Evolutionary conservation across 2,329 filamentous ascomycete genomes (phyloP), one percentile per base, ranked within the genome.

Genomic region (Sporothrix sp.): DNA sequence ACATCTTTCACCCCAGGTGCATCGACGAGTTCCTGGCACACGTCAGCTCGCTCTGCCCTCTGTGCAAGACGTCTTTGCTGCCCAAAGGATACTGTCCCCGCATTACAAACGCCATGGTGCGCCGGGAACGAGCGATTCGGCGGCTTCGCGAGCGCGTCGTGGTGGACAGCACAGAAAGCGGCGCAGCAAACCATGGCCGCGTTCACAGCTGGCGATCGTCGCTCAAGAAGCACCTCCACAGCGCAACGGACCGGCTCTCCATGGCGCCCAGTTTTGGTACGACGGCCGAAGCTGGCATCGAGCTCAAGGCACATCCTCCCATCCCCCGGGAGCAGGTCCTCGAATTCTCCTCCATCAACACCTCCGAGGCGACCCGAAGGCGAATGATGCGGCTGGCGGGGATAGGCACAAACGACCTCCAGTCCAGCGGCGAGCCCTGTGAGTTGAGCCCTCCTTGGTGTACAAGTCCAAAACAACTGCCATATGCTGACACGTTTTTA

Each of bases 1-100:
- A 98, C 63, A 91, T 97, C 51, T 98, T 90, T 66, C 91, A 98
- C 58, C 84, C 87, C 0, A 84, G 86, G 57, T 98, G 93, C 61
- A 90, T 97, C 56, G 90, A 97, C 61, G 78, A 82, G 20, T 95
- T 93, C 60, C 72, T 97, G 11, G 74, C 76, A 38, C 75, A 81
- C 50, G 84, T 84, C 62, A 94, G 86, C 62, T 94, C 87, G 16
- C 73, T 96, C 2, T 98, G 93, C 61, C 91, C 93, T 1, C 72
- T 95, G 59, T 98, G 93, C 72, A 96, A 95, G 65, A 79, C 83
- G 54, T 86, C 79, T 45, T 87, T 90, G 60, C 68, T 96, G 1
- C 89, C 90, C 7, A 60, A 64, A 58, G 69, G 87, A 0, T 79
- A 79, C 59, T 82, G 79, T 51, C 82, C 84, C 0, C 73, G 74